Conservation (phyloP, 805 yeast species). For the Kuraishia piskuri region DNA sequence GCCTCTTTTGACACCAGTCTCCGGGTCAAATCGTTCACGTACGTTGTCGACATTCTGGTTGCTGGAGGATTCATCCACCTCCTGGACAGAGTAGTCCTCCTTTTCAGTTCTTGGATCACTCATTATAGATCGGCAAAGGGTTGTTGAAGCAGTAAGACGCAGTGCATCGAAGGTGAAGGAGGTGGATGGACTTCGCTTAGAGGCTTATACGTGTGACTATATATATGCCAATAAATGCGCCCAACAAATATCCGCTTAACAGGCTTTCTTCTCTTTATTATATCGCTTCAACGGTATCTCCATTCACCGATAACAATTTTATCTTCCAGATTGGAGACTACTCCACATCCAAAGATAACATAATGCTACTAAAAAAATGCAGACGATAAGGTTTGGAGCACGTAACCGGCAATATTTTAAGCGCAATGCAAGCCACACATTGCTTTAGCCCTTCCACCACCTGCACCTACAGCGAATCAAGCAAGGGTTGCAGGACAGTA, state of each 20-base stretch:
- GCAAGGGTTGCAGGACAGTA: not conserved
- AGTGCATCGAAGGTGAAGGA: not conserved
- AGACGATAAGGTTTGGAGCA: not conserved
- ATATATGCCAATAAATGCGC: no score
- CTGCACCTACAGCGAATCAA: not conserved
- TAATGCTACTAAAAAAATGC: not conserved
- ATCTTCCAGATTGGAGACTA: not conserved
- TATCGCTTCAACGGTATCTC: no score
- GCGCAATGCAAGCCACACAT: not conserved
- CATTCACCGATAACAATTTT: not conserved
- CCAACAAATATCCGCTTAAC: no score
- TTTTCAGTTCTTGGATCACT: not conserved
- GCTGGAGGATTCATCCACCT: not conserved
- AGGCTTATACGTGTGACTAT: no score
- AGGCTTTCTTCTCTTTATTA: no score
- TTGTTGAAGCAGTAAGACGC: not conserved
- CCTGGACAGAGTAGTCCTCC: not conserved
- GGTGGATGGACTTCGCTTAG: no score
- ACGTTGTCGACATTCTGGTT: not conserved
- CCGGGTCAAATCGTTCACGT: conserved; percentile 1
- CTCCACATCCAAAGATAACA: not conserved
- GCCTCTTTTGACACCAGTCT: conserved; percentile 25
- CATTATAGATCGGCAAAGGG: not conserved
- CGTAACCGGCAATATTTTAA: not conserved
- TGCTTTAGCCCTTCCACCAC: not conserved